Evolutionary conservation across 1,284 basidiomycete genomes (phyloP).

Genomic region (Ustanciosporium gigantosporum): DNA sequence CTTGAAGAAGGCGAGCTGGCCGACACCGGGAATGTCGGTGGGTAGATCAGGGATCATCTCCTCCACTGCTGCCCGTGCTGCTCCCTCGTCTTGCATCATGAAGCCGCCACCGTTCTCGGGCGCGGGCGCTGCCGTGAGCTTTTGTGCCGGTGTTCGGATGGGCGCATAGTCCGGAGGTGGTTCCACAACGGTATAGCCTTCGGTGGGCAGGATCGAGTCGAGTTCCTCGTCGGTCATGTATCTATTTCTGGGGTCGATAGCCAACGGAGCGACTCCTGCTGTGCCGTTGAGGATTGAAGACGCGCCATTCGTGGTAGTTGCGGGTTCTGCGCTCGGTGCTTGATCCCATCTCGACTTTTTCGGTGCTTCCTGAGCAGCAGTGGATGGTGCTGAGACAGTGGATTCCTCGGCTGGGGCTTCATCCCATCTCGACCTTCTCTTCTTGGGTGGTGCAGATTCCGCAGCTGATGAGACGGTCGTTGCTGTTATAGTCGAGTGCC

Average conservation of each 20-base stretch:
- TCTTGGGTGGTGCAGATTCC: conserved; percentile 70
- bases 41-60: conserved; percentile 86
- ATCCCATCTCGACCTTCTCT: conserved; percentile 91
- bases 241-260: conserved; percentile 82
- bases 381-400: not conserved
- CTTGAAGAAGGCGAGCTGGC: conserved; percentile 96
- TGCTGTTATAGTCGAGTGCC: not conserved
- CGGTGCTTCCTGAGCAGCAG: conserved; percentile 67
- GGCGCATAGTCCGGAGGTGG: conserved; percentile 93
- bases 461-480: not conserved
- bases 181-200: conserved; percentile 87
- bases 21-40: conserved; percentile 98
- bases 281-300: not conserved
- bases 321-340: conserved; percentile 65
- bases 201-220: conserved; percentile 81
- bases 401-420: conserved; percentile 67
- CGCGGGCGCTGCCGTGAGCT: conserved; percentile 68
- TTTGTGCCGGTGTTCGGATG: conserved; percentile 73
- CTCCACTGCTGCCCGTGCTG: conserved; percentile 81
- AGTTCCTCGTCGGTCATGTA: conserved; percentile 95
- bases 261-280: conserved; percentile 23
- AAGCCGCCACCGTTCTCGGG: conserved; percentile 75
- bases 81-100: conserved; percentile 91
- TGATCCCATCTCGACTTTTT: conserved; percentile 87
- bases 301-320: conserved; percentile 4